Evolutionary conservation across 164 flowering plant species (phyloP).

Genomic region (Nelumbo lutea): DNA sequence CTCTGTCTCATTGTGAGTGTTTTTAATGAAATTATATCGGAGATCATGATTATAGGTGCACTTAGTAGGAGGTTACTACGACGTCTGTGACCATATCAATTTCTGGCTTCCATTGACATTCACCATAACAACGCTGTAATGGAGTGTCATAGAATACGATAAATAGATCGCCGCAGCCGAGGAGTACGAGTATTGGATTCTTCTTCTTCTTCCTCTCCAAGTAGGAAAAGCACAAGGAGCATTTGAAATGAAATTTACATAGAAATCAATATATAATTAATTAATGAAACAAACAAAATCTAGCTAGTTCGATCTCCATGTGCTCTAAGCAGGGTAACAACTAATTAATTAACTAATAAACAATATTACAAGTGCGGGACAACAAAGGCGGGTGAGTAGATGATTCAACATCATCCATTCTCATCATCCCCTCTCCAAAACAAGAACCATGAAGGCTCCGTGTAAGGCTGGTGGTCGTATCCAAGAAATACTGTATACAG

Average conservation of each 20-base stretch:
- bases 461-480: slow-evolving; percentile 48
- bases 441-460: slow-evolving; percentile 37
- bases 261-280: too few relatives aligned
- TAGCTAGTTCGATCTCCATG: too few relatives aligned
- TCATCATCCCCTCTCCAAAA: slow-evolving; percentile 18
- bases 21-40: not conserved
- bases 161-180: slow-evolving; percentile 33
- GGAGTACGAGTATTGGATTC: slow-evolving; percentile 24
- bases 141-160: slow-evolving; percentile 50
- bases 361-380: too few relatives aligned
- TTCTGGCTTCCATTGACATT: slow-evolving; percentile 69
- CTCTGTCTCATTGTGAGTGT: not conserved
- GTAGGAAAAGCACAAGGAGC: too few relatives aligned
- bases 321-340: too few relatives aligned
- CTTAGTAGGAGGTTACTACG: slow-evolving; percentile 69
- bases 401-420: too few relatives aligned
- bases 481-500: slow-evolving; percentile 61
- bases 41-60: slow-evolving; percentile 35
- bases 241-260: too few relatives aligned
- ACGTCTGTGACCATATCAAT: slow-evolving; percentile 66
- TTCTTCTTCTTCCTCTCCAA: too few relatives aligned
- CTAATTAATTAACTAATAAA: too few relatives aligned
- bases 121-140: slow-evolving; percentile 54
- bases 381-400: too few relatives aligned
- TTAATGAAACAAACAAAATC: too few relatives aligned